phyloP scores from a whole-genome alignment of 2,329 filamentous ascomycete genomes.

The Ceratocystis lukuohia region DNA sequence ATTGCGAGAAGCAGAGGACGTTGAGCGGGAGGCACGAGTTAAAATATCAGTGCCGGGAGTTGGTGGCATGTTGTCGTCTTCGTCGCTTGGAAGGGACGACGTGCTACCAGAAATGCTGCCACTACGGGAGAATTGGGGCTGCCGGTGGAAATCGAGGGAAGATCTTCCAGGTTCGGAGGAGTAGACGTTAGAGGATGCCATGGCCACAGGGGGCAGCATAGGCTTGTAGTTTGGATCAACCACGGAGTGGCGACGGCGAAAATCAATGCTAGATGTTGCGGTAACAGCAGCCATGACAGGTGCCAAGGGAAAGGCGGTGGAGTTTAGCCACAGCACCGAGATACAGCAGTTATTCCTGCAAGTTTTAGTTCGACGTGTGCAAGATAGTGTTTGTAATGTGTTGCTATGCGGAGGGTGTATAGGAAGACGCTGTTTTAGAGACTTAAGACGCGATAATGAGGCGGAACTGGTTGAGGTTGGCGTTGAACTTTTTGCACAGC shows the following conservation, averaged over 20 bases:
- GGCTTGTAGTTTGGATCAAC: constrained; percentile 13
- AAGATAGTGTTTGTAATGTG: not conserved
- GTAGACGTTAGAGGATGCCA: constrained; percentile 18
- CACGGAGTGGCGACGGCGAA: constrained; percentile 17
- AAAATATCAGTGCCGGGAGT: constrained; percentile 29
- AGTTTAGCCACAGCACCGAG: not conserved
- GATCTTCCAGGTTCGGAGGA: constrained; percentile 14
- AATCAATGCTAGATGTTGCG: constrained; percentile 14
- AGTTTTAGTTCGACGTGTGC: not conserved
- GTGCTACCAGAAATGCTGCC: constrained; percentile 19
- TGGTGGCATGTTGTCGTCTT: constrained; percentile 28
- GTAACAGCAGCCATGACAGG: constrained; percentile 16
- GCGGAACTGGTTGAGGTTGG: not conserved
- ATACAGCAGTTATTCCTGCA: not conserved
- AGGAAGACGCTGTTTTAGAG: not conserved
- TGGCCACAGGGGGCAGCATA: constrained; percentile 17
- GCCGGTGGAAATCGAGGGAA: constrained; percentile 13
- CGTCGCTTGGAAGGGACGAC: constrained; percentile 17
- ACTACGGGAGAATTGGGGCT: constrained; percentile 15
- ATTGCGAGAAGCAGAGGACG: constrained; percentile 40
- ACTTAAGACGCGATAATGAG: constrained; percentile 1
- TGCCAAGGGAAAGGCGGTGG: constrained; percentile 2
- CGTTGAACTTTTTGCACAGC: not conserved
- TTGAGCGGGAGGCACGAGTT: constrained; percentile 38
- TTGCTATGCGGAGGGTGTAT: not conserved